A percentile compares a stretch with the other conserved stretches of the same genome.
Conservation (phyloP, 805 yeast species). For the Lipomyces oligophaga region DNA sequence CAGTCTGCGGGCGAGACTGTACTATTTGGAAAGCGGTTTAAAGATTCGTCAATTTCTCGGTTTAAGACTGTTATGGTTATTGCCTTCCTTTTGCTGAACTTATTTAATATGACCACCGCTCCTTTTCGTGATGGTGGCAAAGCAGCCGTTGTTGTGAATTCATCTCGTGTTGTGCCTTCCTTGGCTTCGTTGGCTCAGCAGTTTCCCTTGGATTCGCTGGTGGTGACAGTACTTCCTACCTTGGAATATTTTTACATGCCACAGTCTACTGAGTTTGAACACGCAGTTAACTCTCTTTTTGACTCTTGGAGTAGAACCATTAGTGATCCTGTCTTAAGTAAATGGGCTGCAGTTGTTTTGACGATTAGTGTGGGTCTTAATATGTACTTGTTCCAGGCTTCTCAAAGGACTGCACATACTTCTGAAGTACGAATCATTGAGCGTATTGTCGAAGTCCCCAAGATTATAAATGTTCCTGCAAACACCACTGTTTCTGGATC, state of each 20-base stretch:
- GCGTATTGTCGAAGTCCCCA: conserved; percentile 35
- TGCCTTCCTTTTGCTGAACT: conserved; percentile 38
- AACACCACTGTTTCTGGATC: conserved; percentile 24
- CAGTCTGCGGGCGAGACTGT: conserved; percentile 15
- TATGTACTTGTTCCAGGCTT: conserved; percentile 78
- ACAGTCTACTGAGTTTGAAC: conserved; percentile 47
- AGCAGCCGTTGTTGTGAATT: conserved; percentile 18
- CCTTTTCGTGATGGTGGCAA: conserved; percentile 31
- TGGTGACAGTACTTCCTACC: conserved; percentile 41
- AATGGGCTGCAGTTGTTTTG: conserved; percentile 66
- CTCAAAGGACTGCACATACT: conserved; percentile 37
- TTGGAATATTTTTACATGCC: conserved; percentile 35
- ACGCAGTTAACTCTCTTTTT: conserved; percentile 49
- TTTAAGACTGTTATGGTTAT: conserved; percentile 36
- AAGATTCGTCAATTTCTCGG: conserved; percentile 27
- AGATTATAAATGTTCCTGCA: conserved; percentile 29
- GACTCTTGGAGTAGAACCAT: conserved; percentile 63
- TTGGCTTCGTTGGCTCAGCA: conserved; percentile 11
- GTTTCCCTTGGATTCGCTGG: conserved; percentile 12
- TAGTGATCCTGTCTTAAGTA: conserved; percentile 75
- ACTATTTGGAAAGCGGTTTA: conserved; percentile 15
- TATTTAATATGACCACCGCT: conserved; percentile 39
- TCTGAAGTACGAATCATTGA: conserved; percentile 36
- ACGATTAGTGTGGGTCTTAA: conserved; percentile 75
- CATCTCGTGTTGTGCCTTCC: conserved; percentile 22